Percentiles rank a stretch among this genome's conserved stretches.
Evolutionary conservation across 768 basidiomycete genomes (phyloP).

Genomic region (Collybia sordida): DNA sequence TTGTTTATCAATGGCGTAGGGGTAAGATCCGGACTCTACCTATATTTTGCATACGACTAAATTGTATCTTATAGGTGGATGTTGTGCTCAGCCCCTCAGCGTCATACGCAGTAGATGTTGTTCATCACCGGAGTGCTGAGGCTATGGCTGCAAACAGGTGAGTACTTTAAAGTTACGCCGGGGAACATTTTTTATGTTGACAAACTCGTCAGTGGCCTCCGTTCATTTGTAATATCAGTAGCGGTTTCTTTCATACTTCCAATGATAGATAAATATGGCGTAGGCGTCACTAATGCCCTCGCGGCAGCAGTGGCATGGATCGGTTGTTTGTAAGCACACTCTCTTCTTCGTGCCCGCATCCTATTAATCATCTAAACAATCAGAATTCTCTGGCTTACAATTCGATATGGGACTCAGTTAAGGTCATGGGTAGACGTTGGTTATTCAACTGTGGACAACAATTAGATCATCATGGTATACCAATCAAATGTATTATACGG

Average conservation of each 20-base stretch:
- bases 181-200: not conserved
- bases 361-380: constrained; percentile 4
- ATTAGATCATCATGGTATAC: constrained; percentile 17
- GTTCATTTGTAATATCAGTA: constrained; percentile 42
- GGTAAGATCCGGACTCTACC: constrained; percentile 32
- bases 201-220: constrained; percentile 39
- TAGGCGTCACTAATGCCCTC: constrained; percentile 46
- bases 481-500: too few relatives aligned
- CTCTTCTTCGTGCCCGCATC: not conserved
- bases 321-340: constrained; percentile 49
- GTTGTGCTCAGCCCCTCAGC: constrained; percentile 53
- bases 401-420: constrained; percentile 57
- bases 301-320: constrained; percentile 45
- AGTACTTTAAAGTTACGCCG: constrained; percentile 17
- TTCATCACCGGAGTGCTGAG: constrained; percentile 64
- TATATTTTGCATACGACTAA: not conserved
- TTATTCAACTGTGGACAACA: constrained; percentile 43
- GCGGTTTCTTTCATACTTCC: constrained; percentile 51
- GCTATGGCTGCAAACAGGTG: constrained; percentile 57
- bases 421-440: constrained; percentile 58
- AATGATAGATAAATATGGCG: constrained; percentile 51
- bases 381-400: constrained; percentile 52
- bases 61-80: constrained; percentile 42
- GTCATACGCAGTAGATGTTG: constrained; percentile 59
- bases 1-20: constrained; percentile 67